Evolutionary conservation across 768 basidiomycete genomes (phyloP).

Genomic region (Galerina sulciceps): DNA sequence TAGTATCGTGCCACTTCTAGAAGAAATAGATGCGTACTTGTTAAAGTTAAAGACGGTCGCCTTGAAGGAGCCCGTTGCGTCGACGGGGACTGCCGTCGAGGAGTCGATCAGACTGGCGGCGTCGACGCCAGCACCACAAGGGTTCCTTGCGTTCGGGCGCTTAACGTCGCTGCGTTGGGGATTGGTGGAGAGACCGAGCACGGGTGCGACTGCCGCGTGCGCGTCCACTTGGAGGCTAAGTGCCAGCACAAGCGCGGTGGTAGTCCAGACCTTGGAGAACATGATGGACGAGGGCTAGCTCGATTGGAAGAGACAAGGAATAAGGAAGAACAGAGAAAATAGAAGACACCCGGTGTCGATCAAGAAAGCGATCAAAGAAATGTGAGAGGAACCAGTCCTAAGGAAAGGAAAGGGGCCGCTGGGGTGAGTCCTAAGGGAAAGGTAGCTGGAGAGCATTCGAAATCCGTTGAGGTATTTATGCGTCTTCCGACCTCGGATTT

Average conservation of each 20-base stretch:
- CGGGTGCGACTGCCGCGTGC: slow-evolving; percentile 43
- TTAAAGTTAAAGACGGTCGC: slow-evolving; percentile 48
- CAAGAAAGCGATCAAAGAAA: not conserved
- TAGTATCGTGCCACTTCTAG: not conserved
- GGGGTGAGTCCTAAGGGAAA: not conserved
- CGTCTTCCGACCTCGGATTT: too few species aligned
- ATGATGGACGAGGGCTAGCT: not conserved
- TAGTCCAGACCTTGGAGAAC: not conserved
- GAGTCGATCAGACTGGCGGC: slow-evolving; percentile 40
- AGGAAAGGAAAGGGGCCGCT: not conserved
- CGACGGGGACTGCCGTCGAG: slow-evolving; percentile 36
- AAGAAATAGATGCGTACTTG: slow-evolving; percentile 28
- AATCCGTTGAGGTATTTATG: too few species aligned
- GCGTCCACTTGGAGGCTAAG: slow-evolving; percentile 36
- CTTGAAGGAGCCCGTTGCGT: slow-evolving; percentile 42
- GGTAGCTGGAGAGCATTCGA: too few species aligned
- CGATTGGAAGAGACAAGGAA: not conserved
- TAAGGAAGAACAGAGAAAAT: not conserved
- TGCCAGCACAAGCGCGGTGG: slow-evolving; percentile 18
- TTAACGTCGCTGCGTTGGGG: slow-evolving; percentile 34
- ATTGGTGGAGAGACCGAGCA: slow-evolving; percentile 35
- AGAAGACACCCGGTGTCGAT: slow-evolving; percentile 1
- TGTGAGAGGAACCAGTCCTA: slow-evolving; percentile 2
- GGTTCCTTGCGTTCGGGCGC: slow-evolving; percentile 27
- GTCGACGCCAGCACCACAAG: slow-evolving; percentile 42